Evolutionary conservation across 2,329 filamentous ascomycete species (phyloP).

Genomic region (Penicillium verrucosum): DNA sequence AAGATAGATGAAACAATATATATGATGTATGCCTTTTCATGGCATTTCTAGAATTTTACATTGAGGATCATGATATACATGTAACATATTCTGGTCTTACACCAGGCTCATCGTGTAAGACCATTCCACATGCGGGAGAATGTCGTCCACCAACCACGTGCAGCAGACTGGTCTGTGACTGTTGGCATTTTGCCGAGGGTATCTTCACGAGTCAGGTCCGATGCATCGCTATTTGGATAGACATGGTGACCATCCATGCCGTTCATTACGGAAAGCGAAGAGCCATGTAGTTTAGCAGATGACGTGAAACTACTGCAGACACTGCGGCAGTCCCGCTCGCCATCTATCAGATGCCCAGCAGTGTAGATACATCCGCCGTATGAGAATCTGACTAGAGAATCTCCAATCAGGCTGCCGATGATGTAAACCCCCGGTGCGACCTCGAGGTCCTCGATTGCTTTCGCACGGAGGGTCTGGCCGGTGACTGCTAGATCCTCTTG

Average conservation of each 20-base stretch:
- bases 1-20: background rate
- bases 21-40: background rate
- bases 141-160: conserved; percentile 22
- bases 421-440: conserved; percentile 54
- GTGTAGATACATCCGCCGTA: conserved; percentile 58
- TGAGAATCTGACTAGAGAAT: conserved; percentile 59
- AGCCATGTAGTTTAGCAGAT: conserved; percentile 18
- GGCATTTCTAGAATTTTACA: background rate
- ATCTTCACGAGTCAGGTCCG: conserved; percentile 15
- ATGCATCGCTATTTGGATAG: conserved; percentile 5
- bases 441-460: conserved; percentile 52
- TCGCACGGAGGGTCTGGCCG: conserved; percentile 52
- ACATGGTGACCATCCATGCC: conserved; percentile 39
- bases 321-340: conserved; percentile 17
- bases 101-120: conserved; percentile 12
- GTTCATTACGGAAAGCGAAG: conserved; percentile 35
- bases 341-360: conserved; percentile 50
- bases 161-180: conserved; percentile 4
- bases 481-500: conserved; percentile 43
- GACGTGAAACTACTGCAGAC: conserved; percentile 19
- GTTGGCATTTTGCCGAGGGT: conserved; percentile 19
- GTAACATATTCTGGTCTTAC: background rate
- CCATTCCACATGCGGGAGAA: conserved; percentile 20
- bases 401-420: conserved; percentile 58
- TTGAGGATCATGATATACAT: conserved; percentile 2